phyloP scores from a whole-genome alignment of 2,329 filamentous ascomycete genomes.

The Penicillium sp. region DNA sequence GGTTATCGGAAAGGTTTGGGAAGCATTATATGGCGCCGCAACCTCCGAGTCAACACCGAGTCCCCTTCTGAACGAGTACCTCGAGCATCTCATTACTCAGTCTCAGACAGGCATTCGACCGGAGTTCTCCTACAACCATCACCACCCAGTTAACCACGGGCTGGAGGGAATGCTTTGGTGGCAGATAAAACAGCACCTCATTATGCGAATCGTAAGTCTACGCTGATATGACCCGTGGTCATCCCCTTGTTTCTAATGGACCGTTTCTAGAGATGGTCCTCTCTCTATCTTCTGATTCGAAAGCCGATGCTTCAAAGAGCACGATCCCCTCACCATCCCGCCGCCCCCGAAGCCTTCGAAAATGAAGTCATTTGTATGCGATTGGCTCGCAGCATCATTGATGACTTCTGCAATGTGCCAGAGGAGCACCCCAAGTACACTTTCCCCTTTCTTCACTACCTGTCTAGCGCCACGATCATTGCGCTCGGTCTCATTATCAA shows the following conservation, averaged over 20 bases:
- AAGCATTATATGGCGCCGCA: constrained; percentile 19
- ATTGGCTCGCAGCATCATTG: constrained; percentile 14
- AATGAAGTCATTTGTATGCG: constrained; percentile 24
- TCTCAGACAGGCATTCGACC: constrained; percentile 15
- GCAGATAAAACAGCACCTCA: constrained; percentile 19
- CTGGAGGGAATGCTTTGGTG: constrained; percentile 11
- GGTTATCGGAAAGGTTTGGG: constrained; percentile 24
- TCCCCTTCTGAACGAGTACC: constrained; percentile 15
- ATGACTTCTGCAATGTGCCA: constrained; percentile 19
- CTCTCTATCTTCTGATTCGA: constrained; percentile 18
- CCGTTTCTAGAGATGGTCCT: constrained; percentile 17
- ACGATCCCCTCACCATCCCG: background rate
- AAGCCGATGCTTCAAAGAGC: constrained; percentile 18
- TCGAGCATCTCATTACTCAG: constrained; percentile 15
- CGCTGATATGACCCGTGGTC: background rate
- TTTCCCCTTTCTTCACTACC: constrained; percentile 24
- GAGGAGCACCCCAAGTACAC: constrained; percentile 20
- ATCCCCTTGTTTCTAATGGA: background rate
- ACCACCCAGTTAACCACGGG: background rate
- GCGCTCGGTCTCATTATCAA: constrained; percentile 21
- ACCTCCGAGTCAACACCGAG: constrained; percentile 13
- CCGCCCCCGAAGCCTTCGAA: constrained; percentile 9
- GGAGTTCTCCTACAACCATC: constrained; percentile 15
- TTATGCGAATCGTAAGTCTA: constrained; percentile 26
- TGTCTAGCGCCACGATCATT: constrained; percentile 20